Evolutionary conservation across 345 rosid species (phyloP).

Genomic region (Brassica carinata): DNA sequence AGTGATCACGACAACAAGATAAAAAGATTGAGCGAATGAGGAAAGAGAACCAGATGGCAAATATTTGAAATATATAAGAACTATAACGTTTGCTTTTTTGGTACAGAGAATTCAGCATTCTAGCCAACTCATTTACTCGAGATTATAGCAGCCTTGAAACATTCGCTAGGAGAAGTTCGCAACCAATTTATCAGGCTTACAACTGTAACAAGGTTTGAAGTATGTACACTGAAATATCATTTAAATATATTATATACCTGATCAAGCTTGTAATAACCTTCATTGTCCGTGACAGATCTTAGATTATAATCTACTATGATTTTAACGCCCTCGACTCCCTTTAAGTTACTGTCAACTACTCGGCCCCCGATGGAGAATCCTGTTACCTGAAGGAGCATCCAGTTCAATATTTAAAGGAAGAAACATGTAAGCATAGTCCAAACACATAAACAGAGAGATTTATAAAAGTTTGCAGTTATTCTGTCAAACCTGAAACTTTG

Average conservation of each 20-base stretch:
- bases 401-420: constrained; percentile 34
- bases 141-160: constrained; percentile 7
- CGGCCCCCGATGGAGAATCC: constrained; percentile 97
- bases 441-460: not conserved
- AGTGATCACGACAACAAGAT: constrained; percentile 13
- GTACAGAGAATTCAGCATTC: constrained; percentile 9
- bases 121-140: constrained; percentile 11
- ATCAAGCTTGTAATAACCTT: constrained; percentile 93
- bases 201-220: constrained; percentile 2
- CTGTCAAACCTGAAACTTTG: constrained; percentile 75
- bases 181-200: constrained; percentile 3
- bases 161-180: constrained; percentile 8
- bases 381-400: constrained; percentile 62
- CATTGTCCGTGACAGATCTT: constrained; percentile 76
- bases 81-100: constrained; percentile 3
- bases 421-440: constrained; percentile 28
- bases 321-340: constrained; percentile 83
- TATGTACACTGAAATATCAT: constrained; percentile 13
- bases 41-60: constrained; percentile 4
- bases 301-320: constrained; percentile 86
- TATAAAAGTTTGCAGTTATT: constrained; percentile 2
- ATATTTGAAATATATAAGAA: not conserved
- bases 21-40: constrained; percentile 5
- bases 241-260: constrained; percentile 51
- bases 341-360: constrained; percentile 71